phyloP scores from a whole-genome alignment of 1,139 yeast species.

The Pichia sp. region DNA sequence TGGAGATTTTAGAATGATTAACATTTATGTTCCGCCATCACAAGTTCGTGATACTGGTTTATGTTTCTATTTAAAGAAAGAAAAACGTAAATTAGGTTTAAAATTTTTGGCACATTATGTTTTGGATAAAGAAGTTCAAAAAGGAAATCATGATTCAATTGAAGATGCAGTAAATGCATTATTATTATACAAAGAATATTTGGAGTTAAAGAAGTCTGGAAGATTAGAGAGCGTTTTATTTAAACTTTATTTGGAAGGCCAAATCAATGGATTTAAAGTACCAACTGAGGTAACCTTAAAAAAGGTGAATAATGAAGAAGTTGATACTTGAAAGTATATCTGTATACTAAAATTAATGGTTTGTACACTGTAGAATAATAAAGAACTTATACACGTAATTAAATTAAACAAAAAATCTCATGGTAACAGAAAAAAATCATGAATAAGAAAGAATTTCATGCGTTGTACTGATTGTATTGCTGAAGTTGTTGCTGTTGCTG shows the following conservation, averaged over 20 bases:
- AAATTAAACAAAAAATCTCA: no score
- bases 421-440: no score
- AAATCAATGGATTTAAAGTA: slow-evolving; percentile 50
- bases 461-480: no score
- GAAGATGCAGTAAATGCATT: slow-evolving; percentile 93
- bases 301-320: not conserved
- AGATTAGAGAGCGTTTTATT: slow-evolving; percentile 56
- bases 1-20: slow-evolving; percentile 89
- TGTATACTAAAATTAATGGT: slow-evolving; percentile 2
- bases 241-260: slow-evolving; percentile 72
- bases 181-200: slow-evolving; percentile 63
- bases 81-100: slow-evolving; percentile 73
- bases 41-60: slow-evolving; percentile 91
- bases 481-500: not conserved
- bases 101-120: slow-evolving; percentile 82
- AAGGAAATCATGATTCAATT: slow-evolving; percentile 92
- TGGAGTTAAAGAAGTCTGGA: slow-evolving; percentile 52
- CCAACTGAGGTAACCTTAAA: slow-evolving; percentile 32
- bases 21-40: slow-evolving; percentile 73
- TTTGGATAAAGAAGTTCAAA: slow-evolving; percentile 71
- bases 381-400: not conserved
- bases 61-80: slow-evolving; percentile 63
- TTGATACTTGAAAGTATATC: not conserved
- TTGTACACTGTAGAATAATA: slow-evolving; percentile 1
- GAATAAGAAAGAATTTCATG: no score